Conservation (phyloP, 163 green algal genomes). For the Coccomyxa subellipsoidea region DNA sequence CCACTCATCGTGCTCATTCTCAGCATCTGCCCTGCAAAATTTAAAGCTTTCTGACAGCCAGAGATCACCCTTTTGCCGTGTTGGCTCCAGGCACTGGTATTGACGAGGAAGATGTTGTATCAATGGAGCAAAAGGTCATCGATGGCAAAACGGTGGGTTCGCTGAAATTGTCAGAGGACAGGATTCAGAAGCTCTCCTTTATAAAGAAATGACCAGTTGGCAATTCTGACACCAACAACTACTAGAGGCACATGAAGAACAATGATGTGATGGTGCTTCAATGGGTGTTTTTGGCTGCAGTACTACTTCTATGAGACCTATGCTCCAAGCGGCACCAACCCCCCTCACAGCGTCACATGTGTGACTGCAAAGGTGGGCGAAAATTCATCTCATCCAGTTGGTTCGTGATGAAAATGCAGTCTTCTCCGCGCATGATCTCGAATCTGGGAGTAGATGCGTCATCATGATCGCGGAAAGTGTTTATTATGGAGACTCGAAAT, state of each 20-base stretch:
- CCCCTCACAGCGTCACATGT: constrained; percentile 41
- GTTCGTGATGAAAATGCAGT: no score
- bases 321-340: constrained; percentile 31
- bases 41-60: not conserved
- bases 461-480: no score
- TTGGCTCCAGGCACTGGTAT: constrained; percentile 45
- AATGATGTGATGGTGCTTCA: not conserved
- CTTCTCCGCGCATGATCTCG: no score
- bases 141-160: constrained; percentile 38
- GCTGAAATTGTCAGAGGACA: not conserved
- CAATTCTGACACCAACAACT: not conserved
- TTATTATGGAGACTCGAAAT: not conserved
- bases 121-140: constrained; percentile 19
- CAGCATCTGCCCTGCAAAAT: not conserved
- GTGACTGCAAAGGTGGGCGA: constrained; percentile 57
- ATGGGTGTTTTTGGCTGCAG: no score
- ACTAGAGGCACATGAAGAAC: not conserved
- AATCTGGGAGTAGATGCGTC: no score
- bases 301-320: constrained; percentile 63
- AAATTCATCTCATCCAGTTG: no score
- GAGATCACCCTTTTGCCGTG: not conserved
- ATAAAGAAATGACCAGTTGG: not conserved
- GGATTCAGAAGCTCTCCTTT: no score
- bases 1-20: no score
- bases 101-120: constrained; percentile 61